Evolutionary conservation across 2,329 filamentous ascomycete species (phyloP), one percentile per base, ranked within the genome.

Genomic region (Talaromyces sp.): DNA sequence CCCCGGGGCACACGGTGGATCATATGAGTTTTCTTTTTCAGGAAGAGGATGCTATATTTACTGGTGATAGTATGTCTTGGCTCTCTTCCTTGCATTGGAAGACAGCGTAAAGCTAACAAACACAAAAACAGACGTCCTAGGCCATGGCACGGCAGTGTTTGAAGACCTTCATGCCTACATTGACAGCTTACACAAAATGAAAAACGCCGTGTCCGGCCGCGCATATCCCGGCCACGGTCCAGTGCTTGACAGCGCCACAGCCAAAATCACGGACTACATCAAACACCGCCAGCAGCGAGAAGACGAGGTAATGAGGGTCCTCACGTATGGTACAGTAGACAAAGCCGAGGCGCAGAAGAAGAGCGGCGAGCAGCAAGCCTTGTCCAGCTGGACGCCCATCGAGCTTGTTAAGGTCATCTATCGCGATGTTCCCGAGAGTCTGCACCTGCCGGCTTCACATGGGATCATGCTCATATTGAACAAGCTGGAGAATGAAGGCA

Each of bases 391-490:
- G 89, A 85, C 83, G 7, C 82, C 86, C 9, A 88, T 91, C 83
- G 90, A 93, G 61, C 80, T 98, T 64, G 93, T 97, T n/a, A 90
- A 89, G 74, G 79, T 89, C 32, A 91, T 99, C 35, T 99, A 99
- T 73, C 83, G 82, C 58, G 87, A 91, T 68, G 87, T 96, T 24
- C 88, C 90, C 0, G 86, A 89, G 71, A 85, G 82, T 68, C 78
- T 98, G 65, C 89, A 93, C 74, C 71, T 82, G 11, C 88, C 93
- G 9, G 95, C 95, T 0, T 86, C 90, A 64, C 81, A 83, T 46
- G 92, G 93, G 1, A 80, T 97, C 7, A 63, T 87, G 63, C 89
- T 93, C 77, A 89, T 98, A 58, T 74, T 99, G 64, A 77, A 81
- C 60, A 98, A 98, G 80, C 77, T 99, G 65, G 78, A 86, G 71